These are phyloP conservation scores for Entonaema liquescens DNA, from an alignment of 495 filamentous ascomycete genomes.

Conservation along the genomic window DNA sequence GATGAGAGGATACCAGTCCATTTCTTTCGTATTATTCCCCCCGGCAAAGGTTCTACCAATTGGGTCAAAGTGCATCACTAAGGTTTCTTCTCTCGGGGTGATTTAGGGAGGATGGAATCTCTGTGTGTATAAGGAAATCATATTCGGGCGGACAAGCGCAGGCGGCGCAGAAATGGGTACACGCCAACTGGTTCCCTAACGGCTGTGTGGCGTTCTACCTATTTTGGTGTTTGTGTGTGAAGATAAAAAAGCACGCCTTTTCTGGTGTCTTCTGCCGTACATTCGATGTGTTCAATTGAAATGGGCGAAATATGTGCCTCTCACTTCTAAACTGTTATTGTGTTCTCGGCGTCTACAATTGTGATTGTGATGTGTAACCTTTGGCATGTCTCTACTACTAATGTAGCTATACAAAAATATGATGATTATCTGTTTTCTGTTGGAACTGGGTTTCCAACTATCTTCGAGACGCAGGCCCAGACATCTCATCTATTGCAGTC, in stretches of 20 bases:
- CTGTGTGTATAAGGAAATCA: conserved; percentile 41
- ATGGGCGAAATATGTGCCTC: conserved; percentile 34
- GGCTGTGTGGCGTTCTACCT: conserved; percentile 31
- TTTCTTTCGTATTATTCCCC: conserved; percentile 38
- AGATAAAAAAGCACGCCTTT: conserved; percentile 23
- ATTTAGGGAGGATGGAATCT: conserved; percentile 14
- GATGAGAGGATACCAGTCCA: conserved; percentile 34
- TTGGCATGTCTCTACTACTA: neutral
- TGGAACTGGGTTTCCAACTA: neutral
- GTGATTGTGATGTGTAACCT: neutral
- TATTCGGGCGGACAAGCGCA: conserved; percentile 26
- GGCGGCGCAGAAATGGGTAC: conserved; percentile 25
- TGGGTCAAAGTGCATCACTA: conserved; percentile 30
- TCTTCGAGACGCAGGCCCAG: neutral
- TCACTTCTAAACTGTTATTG: conserved; percentile 24
- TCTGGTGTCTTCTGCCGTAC: conserved; percentile 34
- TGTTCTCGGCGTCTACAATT: neutral
- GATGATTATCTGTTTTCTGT: neutral
- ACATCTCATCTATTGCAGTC: neutral
- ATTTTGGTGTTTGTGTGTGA: conserved; percentile 27
- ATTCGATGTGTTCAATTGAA: conserved; percentile 39
- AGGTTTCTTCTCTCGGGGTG: conserved; percentile 23
- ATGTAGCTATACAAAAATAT: neutral
- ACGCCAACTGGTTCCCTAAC: conserved; percentile 18
- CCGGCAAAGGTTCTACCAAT: conserved; percentile 35